Conservation (phyloP, 176 grass and related monocot species). For the Zoysia pacifica region DNA sequence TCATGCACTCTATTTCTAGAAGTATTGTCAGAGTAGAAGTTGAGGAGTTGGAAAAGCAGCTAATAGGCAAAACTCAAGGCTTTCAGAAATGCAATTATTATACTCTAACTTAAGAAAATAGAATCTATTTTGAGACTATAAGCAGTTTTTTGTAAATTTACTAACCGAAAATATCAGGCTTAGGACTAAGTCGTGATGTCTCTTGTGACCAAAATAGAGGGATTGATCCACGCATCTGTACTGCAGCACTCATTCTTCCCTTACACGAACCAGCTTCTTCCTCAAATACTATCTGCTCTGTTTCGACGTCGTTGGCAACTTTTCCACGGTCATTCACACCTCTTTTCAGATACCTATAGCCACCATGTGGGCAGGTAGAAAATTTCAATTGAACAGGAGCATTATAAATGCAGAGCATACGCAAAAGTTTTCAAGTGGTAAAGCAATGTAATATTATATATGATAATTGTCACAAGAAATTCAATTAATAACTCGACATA, state of each 20-base stretch:
- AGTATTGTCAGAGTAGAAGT: background rate
- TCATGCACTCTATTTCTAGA: conserved; percentile 21
- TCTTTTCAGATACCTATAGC: conserved; percentile 89
- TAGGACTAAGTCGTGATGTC: conserved; percentile 91
- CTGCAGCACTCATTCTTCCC: conserved; percentile 91
- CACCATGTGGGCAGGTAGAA: conserved; percentile 15
- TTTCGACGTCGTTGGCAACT: conserved; percentile 99
- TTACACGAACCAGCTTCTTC: conserved; percentile 82
- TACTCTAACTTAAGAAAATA: conserved; percentile 2
- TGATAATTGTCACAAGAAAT: background rate
- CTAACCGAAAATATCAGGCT: conserved; percentile 96
- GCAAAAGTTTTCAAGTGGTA: conserved; percentile 6
- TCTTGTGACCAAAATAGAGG: conserved; percentile 99
- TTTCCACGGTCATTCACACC: conserved; percentile 94
- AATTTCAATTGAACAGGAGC: conserved; percentile 31
- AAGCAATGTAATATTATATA: background rate
- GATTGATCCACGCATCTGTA: conserved; percentile 98
- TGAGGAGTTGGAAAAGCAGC: background rate
- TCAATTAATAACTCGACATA: conserved; percentile 17
- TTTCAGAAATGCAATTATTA: background rate
- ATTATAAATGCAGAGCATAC: background rate
- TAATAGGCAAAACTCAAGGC: conserved; percentile 20
- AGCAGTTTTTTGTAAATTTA: conserved; percentile 7
- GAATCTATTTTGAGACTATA: conserved; percentile 7
- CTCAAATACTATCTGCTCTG: conserved; percentile 93